phyloP scores from a whole-genome alignment of 2,329 filamentous ascomycete genomes.

The Colletotrichum gigasporum region DNA sequence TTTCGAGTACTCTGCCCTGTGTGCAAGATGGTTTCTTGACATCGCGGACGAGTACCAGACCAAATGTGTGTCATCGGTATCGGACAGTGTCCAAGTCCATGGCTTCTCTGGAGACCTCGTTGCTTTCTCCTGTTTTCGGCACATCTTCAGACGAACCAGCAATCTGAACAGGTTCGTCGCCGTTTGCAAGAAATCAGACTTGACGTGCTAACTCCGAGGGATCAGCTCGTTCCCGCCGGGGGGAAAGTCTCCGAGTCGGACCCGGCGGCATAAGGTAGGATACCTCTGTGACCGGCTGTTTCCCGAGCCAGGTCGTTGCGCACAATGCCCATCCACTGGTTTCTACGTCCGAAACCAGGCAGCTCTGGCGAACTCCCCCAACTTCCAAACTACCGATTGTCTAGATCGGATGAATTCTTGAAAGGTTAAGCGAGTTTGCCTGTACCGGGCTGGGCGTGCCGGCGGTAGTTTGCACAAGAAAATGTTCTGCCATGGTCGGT shows the following conservation, averaged over 20 bases:
- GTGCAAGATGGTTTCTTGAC: conserved; percentile 13
- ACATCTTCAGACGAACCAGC: conserved; percentile 21
- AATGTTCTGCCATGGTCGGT: too few species aligned
- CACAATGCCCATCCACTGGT: conserved; percentile 1
- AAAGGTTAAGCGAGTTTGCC: background rate
- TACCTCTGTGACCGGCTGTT: conserved; percentile 21
- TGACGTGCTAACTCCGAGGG: background rate
- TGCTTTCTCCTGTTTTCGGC: conserved; percentile 28
- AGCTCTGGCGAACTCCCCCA: background rate
- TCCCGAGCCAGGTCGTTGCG: conserved; percentile 16
- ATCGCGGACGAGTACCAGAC: conserved; percentile 12
- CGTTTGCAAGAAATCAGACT: background rate
- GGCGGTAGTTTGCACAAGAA: too few species aligned
- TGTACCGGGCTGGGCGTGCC: background rate
- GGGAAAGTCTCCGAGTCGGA: conserved; percentile 2
- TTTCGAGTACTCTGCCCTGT: conserved; percentile 19
- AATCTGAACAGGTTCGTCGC: conserved; percentile 2
- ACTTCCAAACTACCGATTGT: background rate
- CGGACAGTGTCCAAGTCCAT: conserved; percentile 20
- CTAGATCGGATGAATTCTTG: conserved; percentile 10
- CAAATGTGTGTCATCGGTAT: conserved; percentile 19
- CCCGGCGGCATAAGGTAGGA: conserved; percentile 13
- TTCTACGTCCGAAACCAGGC: conserved; percentile 3
- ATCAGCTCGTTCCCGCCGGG: background rate
- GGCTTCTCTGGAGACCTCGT: conserved; percentile 1